Evolutionary conservation across 163 green algal species (phyloP), one percentile per base, ranked within the genome.

Genomic region (Scenedesmus sp.): DNA sequence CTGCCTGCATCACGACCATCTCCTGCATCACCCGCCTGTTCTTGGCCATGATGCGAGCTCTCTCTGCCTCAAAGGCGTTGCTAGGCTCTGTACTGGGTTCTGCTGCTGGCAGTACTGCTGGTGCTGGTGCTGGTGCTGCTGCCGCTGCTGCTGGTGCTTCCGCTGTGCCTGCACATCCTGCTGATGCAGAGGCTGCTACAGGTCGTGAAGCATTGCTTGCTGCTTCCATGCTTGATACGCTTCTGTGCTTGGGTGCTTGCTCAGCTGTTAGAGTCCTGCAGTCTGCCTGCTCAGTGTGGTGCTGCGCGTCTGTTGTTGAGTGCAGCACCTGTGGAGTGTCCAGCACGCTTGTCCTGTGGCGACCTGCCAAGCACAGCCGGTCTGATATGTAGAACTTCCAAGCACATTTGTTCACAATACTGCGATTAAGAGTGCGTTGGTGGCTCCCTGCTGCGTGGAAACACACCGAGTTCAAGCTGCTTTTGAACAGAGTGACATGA

Each of bases 1-100:
- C 70, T 3, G 92, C 88, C 46, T 85, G 90, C 52, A 93, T 0
- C 74, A 95, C 83, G 20, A 92, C 93, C 76, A 95, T 56, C 55
- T 92, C 59, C n/a, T 91, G 82, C 60, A 95, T 67, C 88, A 87
- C 87, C 4, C 46, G 34, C 15, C 23, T 57, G 87, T 95, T 95
- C 12, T 77, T 59, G 2, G 82, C 85, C 7, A 95, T 94, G 26
- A 82, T 91, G 64, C 81, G 70, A 6, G 56, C 91, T 18, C 93
- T 62, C 74, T 92, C 79, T 23, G 82, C 73, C 77, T 95, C 93
- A 81, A 81, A 82, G 9, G 6, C 86, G 18, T 91, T 84, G 5
- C 52, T 12, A 23, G 55, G 86, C 67, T 85, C 26, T 46, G 46
- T 34, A 46, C 60, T 26, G 10, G 20, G 4, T 26, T 13, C 64